Base-by-base conservation (phyloP, 306 rosid species). In the Vigna angularis region DNA sequence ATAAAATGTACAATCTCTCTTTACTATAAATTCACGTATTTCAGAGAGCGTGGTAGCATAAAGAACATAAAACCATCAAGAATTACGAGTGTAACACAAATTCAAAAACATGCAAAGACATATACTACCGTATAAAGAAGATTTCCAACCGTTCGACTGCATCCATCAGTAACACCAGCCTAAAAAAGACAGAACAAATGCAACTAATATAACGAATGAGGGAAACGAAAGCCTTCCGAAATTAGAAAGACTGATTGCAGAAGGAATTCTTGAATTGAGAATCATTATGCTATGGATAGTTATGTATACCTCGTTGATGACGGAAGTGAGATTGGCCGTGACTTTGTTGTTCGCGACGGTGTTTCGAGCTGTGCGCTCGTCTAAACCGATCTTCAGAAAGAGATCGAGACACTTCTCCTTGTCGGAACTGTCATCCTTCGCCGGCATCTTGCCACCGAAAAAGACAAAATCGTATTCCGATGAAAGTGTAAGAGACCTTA, bases 321-420 rank as follows among this genome's bases (percentile, higher is more conserved):
- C 97, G 18, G 97, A 81, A n/a, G 77, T 82, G 69, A 95, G 98
- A 88, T 87, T 95, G 36, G 93, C 47, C 0, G 98, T 93, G 84
- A 95, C 97, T 75, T 93, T 95, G 76, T 78, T 85, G 79, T 95
- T 95, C 38, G 99, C 96, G 68, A 95, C 77, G 70, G 99, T 95
- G 93, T 91, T 95, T 6, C 77, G 72, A 13, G 99, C 99, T 0
- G 98, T 95, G 49, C 97, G 88, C 42, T 93, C 99, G 18, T 95
- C 98, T 74, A 95, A 80, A 17, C 98, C 93, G 40, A 95, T 79
- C 40, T 83, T 83, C 32, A 89, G 44, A 80, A 95, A 95, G 49
- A 87, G 93, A 72, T 95, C 93, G 56, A 95, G 30, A 34, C 68
- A 76, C 85, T 88, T 86, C 80, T 90, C 97, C 89, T 94, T 94